These are phyloP conservation scores for Aspergillus funiculosus DNA, from an alignment of 495 filamentous ascomycete genomes.

Conservation along the genomic window DNA sequence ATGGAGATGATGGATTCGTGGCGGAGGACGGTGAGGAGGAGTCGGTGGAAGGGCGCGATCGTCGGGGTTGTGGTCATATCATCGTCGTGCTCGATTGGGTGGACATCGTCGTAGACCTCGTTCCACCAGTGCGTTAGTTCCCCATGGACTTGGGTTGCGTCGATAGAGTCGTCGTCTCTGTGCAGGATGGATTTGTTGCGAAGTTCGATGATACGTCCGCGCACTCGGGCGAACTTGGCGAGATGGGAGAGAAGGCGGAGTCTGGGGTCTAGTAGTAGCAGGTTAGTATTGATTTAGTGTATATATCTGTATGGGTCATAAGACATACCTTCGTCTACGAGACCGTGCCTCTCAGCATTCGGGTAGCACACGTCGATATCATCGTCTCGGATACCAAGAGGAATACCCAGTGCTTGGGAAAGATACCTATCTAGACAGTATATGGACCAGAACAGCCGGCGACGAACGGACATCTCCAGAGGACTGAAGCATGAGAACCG, in stretches of 20 bases:
- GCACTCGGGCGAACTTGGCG: conserved; percentile 39
- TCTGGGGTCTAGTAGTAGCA: conserved; percentile 16
- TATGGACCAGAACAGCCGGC: conserved; percentile 47
- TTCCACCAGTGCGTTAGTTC: conserved; percentile 44
- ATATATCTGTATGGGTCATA: background rate
- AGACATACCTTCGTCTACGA: conserved; percentile 9
- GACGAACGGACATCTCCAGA: conserved; percentile 35
- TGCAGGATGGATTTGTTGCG: conserved; percentile 44
- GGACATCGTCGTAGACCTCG: conserved; percentile 40
- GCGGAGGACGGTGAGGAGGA: conserved; percentile 32
- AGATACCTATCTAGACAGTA: conserved; percentile 47
- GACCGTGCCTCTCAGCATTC: conserved; percentile 30
- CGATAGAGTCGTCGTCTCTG: conserved; percentile 29
- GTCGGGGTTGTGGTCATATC: background rate
- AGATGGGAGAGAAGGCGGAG: conserved; percentile 33
- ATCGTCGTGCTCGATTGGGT: conserved; percentile 25
- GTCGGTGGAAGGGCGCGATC: conserved; percentile 30
- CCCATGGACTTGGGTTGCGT: conserved; percentile 34
- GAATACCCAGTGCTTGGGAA: conserved; percentile 44
- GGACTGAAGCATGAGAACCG: conserved; percentile 36
- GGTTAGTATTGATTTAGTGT: background rate
- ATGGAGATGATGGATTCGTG: conserved; percentile 44
- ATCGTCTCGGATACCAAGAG: conserved; percentile 46
- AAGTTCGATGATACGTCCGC: conserved; percentile 40
- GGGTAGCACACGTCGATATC: conserved; percentile 51